Conservation (phyloP, 306 rosid genomes). For the Potentilla sterilis region DNA sequence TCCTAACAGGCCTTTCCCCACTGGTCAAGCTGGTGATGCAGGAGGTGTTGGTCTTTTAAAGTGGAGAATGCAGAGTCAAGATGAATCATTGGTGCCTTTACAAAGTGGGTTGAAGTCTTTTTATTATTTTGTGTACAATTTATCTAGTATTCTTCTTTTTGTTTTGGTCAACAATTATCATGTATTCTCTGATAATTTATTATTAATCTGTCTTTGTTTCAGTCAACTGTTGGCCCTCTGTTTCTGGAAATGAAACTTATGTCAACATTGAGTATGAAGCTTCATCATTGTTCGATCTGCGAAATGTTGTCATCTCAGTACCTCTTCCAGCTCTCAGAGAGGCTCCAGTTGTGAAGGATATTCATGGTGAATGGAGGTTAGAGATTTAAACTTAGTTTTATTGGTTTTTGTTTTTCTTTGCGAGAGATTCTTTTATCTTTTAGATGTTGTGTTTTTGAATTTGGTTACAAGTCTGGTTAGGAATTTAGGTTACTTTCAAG, state of each 20-base stretch:
- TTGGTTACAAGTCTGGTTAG: neutral
- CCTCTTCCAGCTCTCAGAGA: constrained; percentile 96
- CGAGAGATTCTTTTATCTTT: neutral
- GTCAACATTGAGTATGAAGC: constrained; percentile 97
- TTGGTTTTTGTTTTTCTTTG: neutral
- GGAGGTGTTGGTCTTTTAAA: constrained; percentile 80
- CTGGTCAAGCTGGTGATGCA: constrained; percentile 79
- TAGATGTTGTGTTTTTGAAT: neutral
- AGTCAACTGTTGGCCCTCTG: constrained; percentile 99
- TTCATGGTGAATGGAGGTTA: constrained; percentile 93
- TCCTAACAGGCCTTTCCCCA: constrained; percentile 86
- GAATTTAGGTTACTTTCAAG: neutral
- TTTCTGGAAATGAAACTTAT: constrained; percentile 92
- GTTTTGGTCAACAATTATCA: neutral
- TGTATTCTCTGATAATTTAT: constrained; percentile 18
- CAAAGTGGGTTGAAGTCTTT: constrained; percentile 50
- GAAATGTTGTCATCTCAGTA: constrained; percentile 72
- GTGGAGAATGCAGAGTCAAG: constrained; percentile 93
- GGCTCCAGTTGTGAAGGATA: constrained; percentile 80
- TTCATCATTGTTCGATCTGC: constrained; percentile 76
- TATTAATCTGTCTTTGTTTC: constrained; percentile 36
- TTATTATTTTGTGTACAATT: constrained; percentile 11
- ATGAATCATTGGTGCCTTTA: constrained; percentile 79
- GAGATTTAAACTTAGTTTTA: constrained; percentile 3
- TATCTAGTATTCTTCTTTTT: constrained; percentile 13